A percentile compares a stretch with the other conserved stretches of the same genome.
phyloP scores from a whole-genome alignment of 768 basidiomycete species.

The Amanita thiersii region DNA sequence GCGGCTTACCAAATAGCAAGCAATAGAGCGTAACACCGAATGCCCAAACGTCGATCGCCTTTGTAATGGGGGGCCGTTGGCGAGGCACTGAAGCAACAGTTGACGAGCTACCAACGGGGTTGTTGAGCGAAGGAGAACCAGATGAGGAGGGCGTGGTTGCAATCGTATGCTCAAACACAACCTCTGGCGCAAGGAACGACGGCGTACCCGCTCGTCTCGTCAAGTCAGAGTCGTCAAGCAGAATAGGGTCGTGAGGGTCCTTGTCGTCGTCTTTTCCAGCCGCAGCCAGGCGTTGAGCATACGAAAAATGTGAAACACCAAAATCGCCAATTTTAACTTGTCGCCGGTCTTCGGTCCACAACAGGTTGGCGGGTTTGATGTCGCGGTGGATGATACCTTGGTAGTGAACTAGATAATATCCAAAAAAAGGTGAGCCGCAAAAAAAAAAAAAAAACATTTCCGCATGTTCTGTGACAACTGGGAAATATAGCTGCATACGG shows the following conservation, averaged over 20 bases:
- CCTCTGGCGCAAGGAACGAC: conserved; percentile 93
- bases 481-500: conserved; percentile 42
- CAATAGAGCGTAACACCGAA: conserved; percentile 95
- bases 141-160: conserved; percentile 15
- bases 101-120: conserved; percentile 20
- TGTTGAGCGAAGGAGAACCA: not conserved
- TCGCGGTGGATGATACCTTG: conserved; percentile 99
- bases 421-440: conserved; percentile 8
- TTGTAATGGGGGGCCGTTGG: conserved; percentile 59
- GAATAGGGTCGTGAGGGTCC: conserved; percentile 51
- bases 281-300: conserved; percentile 72
- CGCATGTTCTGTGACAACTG: not conserved
- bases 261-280: conserved; percentile 35
- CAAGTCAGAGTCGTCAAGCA: conserved; percentile 79
- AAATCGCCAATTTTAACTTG: conserved; percentile 98
- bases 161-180: conserved; percentile 61
- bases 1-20: conserved; percentile 80
- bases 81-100: conserved; percentile 18
- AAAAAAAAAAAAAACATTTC: conserved; percentile 8
- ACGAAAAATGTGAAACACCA: conserved; percentile 94
- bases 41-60: conserved; percentile 97
- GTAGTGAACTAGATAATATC: conserved; percentile 69
- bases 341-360: conserved; percentile 80
- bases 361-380: conserved; percentile 96
- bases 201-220: conserved; percentile 93